A percentile compares a stretch with the other conserved stretches of the same genome.
Evolutionary conservation across 805 yeast genomes (phyloP).

Genomic region (Torulaspora quercuum): DNA sequence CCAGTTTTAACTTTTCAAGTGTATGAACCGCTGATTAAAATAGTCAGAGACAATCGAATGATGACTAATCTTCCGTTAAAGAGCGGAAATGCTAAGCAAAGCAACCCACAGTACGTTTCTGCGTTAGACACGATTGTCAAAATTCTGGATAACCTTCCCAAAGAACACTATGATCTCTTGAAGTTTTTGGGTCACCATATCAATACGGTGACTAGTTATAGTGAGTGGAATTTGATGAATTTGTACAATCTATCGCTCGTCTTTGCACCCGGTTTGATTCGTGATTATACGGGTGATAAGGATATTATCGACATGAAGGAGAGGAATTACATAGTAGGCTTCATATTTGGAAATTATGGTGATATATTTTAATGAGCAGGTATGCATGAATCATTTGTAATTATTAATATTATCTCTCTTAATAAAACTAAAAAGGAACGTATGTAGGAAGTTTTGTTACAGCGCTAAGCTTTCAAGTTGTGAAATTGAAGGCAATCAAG

Average conservation of each 20-base stretch:
- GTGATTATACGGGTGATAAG: conserved; percentile 72
- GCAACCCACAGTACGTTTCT: conserved; percentile 8
- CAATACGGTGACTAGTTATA: conserved; percentile 50
- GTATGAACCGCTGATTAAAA: conserved; percentile 63
- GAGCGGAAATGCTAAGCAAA: conserved; percentile 12
- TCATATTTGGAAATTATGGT: conserved; percentile 51
- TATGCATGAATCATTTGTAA: conserved; percentile 1
- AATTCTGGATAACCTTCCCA: conserved; percentile 55
- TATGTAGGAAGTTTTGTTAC: neutral
- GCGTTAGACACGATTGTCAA: conserved; percentile 42
- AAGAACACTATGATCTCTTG: conserved; percentile 61
- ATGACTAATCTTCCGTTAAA: conserved; percentile 23
- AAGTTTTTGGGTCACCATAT: conserved; percentile 61
- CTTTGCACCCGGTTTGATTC: conserved; percentile 87
- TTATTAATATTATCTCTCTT: neutral
- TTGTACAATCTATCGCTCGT: conserved; percentile 81
- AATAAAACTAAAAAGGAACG: neutral
- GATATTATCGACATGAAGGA: conserved; percentile 83
- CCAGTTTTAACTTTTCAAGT: conserved; percentile 72
- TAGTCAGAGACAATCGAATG: conserved; percentile 40
- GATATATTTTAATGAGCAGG: conserved; percentile 17
- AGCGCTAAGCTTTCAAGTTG: neutral
- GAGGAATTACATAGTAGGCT: conserved; percentile 74
- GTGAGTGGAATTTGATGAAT: conserved; percentile 71
- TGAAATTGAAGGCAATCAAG: neutral